Conservation (phyloP, 2,329 filamentous ascomycete species). For the Aspergillus terreus region DNA sequence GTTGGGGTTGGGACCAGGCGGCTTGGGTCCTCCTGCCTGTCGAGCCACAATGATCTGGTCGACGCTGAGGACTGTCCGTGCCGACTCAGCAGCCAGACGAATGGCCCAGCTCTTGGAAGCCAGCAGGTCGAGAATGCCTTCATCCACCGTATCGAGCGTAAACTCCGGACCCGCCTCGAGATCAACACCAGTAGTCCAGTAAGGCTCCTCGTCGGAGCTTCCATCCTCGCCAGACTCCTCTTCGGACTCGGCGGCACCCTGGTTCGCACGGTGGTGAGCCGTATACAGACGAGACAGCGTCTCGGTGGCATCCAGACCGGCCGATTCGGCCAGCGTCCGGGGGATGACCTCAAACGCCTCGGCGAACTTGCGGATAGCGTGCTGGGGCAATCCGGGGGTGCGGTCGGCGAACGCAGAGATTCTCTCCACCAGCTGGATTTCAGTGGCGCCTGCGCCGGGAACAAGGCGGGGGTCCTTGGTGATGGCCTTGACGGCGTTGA, state of each 20-base stretch:
- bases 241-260: conserved; percentile 21
- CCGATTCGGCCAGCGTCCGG: conserved; percentile 88
- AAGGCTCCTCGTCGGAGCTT: conserved; percentile 61
- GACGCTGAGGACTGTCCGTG: conserved; percentile 88
- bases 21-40: conserved; percentile 96
- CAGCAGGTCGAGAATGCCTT: conserved; percentile 88
- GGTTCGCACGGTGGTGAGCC: conserved; percentile 64
- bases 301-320: conserved; percentile 95
- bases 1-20: conserved; percentile 84
- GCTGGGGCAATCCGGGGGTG: conserved; percentile 88
- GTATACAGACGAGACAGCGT: conserved; percentile 89
- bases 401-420: conserved; percentile 88
- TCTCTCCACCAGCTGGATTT: conserved; percentile 89
- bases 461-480: conserved; percentile 89
- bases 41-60: conserved; percentile 98
- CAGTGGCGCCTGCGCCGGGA: conserved; percentile 88
- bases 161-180: conserved; percentile 81
- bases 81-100: conserved; percentile 91
- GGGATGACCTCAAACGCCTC: conserved; percentile 98
- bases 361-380: conserved; percentile 95
- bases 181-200: conserved; percentile 90
- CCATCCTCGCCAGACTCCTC: conserved; percentile 31
- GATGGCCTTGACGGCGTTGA: conserved; percentile 98
- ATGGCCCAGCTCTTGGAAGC: conserved; percentile 95
- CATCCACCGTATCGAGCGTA: conserved; percentile 77